phyloP scores from a whole-genome alignment of 2,329 filamentous ascomycete genomes.

The Aspergillus japonicus region DNA sequence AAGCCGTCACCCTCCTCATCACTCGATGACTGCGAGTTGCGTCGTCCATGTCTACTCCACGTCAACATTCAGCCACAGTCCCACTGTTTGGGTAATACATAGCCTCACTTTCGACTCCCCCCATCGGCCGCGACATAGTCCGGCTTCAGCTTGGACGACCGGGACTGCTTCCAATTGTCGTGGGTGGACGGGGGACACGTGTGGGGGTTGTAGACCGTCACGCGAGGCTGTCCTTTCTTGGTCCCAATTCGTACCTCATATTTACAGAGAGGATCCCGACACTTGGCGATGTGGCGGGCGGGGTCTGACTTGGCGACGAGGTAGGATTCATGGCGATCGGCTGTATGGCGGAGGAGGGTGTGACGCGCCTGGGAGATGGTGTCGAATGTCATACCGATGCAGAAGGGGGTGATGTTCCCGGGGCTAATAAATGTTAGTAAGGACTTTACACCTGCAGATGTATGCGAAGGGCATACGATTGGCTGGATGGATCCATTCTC shows the following conservation, averaged over 20 bases:
- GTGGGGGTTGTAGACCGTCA: background rate
- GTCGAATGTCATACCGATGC: background rate
- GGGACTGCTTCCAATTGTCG: background rate
- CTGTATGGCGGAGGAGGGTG: background rate
- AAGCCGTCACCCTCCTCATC: background rate
- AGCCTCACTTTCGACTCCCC: background rate
- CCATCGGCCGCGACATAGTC: background rate
- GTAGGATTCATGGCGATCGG: background rate
- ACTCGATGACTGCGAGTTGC: background rate
- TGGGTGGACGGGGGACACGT: background rate
- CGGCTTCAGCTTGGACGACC: background rate
- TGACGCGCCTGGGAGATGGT: background rate
- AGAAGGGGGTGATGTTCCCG: background rate
- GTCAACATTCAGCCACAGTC: background rate
- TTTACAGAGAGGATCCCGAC: background rate
- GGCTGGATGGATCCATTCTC: background rate
- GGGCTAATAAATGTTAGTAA: background rate
- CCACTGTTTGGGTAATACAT: background rate
- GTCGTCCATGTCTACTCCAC: background rate
- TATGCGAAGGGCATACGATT: background rate
- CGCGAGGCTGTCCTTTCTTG: background rate
- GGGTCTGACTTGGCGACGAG: background rate
- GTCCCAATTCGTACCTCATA: background rate
- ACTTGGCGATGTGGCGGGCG: background rate
- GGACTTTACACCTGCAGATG: background rate